A percentile compares a stretch with the other conserved stretches of the same genome.
Evolutionary conservation across 148 eudicot genomes (phyloP).

Genomic region (Euryodendron excelsum): DNA sequence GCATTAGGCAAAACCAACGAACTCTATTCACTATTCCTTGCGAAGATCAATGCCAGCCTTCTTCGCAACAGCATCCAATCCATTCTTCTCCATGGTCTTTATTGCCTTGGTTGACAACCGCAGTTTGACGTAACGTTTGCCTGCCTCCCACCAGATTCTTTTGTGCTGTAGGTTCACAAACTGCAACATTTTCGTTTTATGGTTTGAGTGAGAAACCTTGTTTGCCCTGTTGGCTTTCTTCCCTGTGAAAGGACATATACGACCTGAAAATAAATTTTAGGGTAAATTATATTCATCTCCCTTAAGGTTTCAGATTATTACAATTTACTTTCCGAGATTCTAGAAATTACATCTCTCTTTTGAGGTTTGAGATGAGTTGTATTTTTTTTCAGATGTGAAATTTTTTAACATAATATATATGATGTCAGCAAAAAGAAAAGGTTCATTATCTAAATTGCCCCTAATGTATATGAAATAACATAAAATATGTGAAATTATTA

Average conservation of each 20-base stretch:
- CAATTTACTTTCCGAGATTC: too few species aligned
- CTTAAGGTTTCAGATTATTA: too few species aligned
- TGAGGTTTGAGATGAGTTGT: too few species aligned
- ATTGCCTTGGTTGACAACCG: constrained; percentile 85
- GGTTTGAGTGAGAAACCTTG: constrained; percentile 82
- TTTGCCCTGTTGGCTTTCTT: constrained; percentile 87
- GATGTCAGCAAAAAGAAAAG: too few species aligned
- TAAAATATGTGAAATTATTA: too few species aligned
- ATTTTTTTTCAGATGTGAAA: too few species aligned
- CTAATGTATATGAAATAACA: too few species aligned
- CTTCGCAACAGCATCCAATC: constrained; percentile 89
- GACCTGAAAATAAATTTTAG: constrained; percentile 50
- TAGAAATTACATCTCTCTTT: too few species aligned
- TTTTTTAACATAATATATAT: too few species aligned
- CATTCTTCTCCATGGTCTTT: constrained; percentile 93
- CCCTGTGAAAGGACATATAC: constrained; percentile 92
- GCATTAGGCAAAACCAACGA: not conserved
- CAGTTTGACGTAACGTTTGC: constrained; percentile 76
- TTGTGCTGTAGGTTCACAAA: constrained; percentile 89
- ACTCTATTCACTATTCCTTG: constrained; percentile 42
- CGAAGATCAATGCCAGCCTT: constrained; percentile 94
- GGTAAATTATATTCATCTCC: too few species aligned
- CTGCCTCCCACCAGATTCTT: constrained; percentile 96
- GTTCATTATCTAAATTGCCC: too few species aligned
- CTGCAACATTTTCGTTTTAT: constrained; percentile 77